Conservation (phyloP, 1,284 basidiomycete genomes). For the Peniophora sp. region DNA sequence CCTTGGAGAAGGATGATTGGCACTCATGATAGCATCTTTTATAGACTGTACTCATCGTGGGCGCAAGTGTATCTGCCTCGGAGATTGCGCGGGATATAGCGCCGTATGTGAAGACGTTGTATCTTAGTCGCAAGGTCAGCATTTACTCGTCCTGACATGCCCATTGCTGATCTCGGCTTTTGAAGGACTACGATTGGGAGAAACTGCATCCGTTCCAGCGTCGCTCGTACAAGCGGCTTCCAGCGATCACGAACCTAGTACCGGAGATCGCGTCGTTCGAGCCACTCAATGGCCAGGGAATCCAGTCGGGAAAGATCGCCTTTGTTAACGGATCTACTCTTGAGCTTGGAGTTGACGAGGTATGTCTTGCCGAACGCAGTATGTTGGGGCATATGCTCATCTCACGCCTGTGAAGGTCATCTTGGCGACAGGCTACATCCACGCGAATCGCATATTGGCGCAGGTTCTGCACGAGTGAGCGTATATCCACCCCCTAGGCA, state of each 20-base stretch:
- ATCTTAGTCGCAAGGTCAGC: slow-evolving; percentile 6
- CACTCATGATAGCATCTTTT: neutral
- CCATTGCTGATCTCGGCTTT: neutral
- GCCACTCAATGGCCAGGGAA: slow-evolving; percentile 7
- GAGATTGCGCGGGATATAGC: neutral
- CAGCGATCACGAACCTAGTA: slow-evolving; percentile 2
- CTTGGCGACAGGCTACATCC: neutral
- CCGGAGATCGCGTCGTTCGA: slow-evolving; percentile 6
- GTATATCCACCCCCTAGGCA: neutral
- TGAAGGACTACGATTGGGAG: slow-evolving; percentile 6
- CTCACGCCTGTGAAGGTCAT: neutral
- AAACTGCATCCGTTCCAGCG: slow-evolving; percentile 8
- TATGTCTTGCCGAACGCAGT: neutral
- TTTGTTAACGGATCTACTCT: slow-evolving; percentile 15
- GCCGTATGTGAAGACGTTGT: slow-evolving; percentile 7
- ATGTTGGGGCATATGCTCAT: neutral
- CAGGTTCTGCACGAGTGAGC: neutral
- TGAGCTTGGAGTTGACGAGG: slow-evolving; percentile 11
- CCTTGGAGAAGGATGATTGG: neutral
- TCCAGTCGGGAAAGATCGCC: slow-evolving; percentile 10
- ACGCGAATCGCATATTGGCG: neutral
- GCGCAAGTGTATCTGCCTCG: neutral
- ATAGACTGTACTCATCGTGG: slow-evolving; percentile 1
- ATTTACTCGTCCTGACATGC: neutral
- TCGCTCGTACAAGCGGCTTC: slow-evolving; percentile 6